Conservation (phyloP, 805 yeast genomes). For the Suhomyces canberraensis region DNA sequence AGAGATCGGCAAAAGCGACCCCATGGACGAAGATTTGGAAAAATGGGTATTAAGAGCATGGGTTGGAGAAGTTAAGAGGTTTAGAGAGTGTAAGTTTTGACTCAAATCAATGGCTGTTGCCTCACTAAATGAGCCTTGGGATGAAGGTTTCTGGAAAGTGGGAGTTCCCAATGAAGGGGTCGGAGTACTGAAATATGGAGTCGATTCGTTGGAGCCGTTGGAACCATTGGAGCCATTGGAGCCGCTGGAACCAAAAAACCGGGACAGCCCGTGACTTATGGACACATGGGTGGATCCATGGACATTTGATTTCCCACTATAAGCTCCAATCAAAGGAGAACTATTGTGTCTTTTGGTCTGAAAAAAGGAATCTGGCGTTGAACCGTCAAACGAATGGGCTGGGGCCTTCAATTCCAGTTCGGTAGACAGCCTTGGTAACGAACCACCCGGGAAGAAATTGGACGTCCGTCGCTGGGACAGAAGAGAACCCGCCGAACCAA, state of each 20-base stretch:
- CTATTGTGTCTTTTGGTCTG: constrained; percentile 12
- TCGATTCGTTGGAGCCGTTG: constrained; percentile 1
- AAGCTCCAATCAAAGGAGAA: constrained; percentile 14
- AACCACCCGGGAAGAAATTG: constrained; percentile 12
- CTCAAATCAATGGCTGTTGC: background rate
- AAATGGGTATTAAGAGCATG: background rate
- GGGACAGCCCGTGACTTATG: background rate
- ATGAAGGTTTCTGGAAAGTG: background rate
- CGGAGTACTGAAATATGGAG: constrained; percentile 1
- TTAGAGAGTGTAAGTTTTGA: constrained; percentile 1
- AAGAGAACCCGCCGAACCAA: background rate
- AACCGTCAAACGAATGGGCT: background rate
- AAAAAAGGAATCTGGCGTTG: background rate
- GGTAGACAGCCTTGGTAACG: background rate
- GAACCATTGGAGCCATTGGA: background rate
- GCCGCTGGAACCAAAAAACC: background rate
- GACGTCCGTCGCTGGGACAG: constrained; percentile 10
- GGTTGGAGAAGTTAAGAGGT: constrained; percentile 1
- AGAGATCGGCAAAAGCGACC: constrained; percentile 1
- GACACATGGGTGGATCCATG: background rate
- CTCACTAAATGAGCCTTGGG: background rate
- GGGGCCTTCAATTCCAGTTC: background rate
- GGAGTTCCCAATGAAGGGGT: constrained; percentile 1
- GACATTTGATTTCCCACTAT: constrained; percentile 1
- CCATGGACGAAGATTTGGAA: background rate